phyloP scores from a whole-genome alignment of 2,329 filamentous ascomycete genomes.

The Didymella exigua region DNA sequence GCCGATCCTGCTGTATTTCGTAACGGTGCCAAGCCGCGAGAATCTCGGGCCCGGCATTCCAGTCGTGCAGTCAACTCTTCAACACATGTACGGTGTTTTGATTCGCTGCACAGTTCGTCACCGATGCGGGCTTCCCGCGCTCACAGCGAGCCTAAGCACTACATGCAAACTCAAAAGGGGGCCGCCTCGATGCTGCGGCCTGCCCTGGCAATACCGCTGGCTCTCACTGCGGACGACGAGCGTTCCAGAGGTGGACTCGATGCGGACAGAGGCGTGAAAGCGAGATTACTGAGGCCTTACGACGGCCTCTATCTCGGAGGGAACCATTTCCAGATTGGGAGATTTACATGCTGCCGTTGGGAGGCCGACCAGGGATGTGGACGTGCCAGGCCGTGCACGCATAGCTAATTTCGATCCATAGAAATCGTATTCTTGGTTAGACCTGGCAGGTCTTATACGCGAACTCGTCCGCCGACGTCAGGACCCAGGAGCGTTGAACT shows the following conservation, averaged over 20 bases:
- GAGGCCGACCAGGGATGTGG: slow-evolving; percentile 21
- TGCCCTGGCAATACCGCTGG: slow-evolving; percentile 3
- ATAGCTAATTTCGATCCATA: slow-evolving; percentile 21
- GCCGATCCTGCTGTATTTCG: slow-evolving; percentile 13
- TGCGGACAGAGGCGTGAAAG: slow-evolving; percentile 19
- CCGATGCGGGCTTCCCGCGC: slow-evolving; percentile 18
- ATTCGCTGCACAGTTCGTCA: slow-evolving; percentile 1
- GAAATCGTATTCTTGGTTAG: slow-evolving; percentile 22
- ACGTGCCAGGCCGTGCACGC: slow-evolving; percentile 30
- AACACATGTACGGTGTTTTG: slow-evolving; percentile 5
- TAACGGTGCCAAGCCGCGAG: slow-evolving; percentile 19
- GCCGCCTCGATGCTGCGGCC: slow-evolving; percentile 2
- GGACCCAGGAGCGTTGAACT: slow-evolving; percentile 33
- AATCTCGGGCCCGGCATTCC: slow-evolving; percentile 25
- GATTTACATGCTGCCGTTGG: slow-evolving; percentile 33
- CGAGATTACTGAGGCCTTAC: slow-evolving; percentile 20
- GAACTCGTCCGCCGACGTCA: slow-evolving; percentile 34
- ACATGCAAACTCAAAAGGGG: slow-evolving; percentile 18
- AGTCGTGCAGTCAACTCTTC: slow-evolving; percentile 21
- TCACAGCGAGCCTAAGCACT: slow-evolving; percentile 17
- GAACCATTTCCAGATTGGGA: slow-evolving; percentile 16
- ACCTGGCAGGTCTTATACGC: slow-evolving; percentile 19
- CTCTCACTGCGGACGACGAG: slow-evolving; percentile 4
- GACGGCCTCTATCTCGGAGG: slow-evolving; percentile 21
- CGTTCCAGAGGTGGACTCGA: slow-evolving; percentile 5